Evolutionary conservation across 2,329 filamentous ascomycete genomes (phyloP).

Genomic region (Raffaelea albimanens): DNA sequence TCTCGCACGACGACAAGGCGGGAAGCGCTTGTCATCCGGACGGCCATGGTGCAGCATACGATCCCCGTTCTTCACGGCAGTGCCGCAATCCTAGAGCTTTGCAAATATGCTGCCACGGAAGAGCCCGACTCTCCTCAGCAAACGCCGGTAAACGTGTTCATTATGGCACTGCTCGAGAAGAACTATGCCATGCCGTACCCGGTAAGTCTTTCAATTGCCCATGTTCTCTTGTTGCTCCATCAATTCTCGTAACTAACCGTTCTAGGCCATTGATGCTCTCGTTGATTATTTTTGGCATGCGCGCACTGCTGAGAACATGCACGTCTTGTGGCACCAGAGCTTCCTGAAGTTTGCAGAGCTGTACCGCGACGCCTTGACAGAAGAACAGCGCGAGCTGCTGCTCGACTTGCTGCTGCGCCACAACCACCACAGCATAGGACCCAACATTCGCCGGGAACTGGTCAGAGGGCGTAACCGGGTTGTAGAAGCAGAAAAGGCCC

Average conservation of each 20-base stretch:
- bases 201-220: constrained; percentile 32
- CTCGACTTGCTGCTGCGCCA: constrained; percentile 77
- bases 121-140: constrained; percentile 77
- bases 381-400: constrained; percentile 81
- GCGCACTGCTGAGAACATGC: constrained; percentile 35
- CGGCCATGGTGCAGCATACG: constrained; percentile 73
- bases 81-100: constrained; percentile 81
- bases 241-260: not conserved
- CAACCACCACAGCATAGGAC: constrained; percentile 80
- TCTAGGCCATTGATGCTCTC: constrained; percentile 83
- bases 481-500: constrained; percentile 51
- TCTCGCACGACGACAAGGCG: constrained; percentile 83
- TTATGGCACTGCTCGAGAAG: constrained; percentile 88
- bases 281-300: constrained; percentile 81
- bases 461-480: constrained; percentile 81
- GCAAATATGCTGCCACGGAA: constrained; percentile 89
- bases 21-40: constrained; percentile 85
- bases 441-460: constrained; percentile 82
- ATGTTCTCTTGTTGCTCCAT: not conserved
- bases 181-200: constrained; percentile 94
- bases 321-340: constrained; percentile 94
- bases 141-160: constrained; percentile 90
- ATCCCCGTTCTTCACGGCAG: constrained; percentile 89
- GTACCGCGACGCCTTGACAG: constrained; percentile 90
- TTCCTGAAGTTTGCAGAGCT: constrained; percentile 85